Evolutionary conservation across 23 red algal genomes (phyloP), one percentile per base, ranked within the genome.

Genomic region (Gracilariopsis chorda): DNA sequence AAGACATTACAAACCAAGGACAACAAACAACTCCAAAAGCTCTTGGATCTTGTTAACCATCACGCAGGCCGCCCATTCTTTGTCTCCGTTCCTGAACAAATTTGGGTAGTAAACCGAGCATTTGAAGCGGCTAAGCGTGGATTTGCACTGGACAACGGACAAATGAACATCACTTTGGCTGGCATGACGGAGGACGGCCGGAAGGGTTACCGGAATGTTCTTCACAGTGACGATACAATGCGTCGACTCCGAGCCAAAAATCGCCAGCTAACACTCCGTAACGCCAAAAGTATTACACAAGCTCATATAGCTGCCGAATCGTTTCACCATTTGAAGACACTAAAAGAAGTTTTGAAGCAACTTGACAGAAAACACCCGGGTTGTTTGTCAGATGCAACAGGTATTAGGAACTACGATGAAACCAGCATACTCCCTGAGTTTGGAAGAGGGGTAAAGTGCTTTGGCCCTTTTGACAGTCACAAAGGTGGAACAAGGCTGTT

Each of bases 321-420:
- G 9, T 7, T 0, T 10, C 5, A 33, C 9, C 79, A 45, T 42
- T 19, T 65, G 3, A 41, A 65, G 6, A 40, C 79, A 0, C 40
- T 64, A 3, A 64, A 64, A 32, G 59, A 10, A 2, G 59, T 64
- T 32, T 13, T 64, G 1, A 33, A 7, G 25, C 25, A 65, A 39
- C 28, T 84, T 13, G 28, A 84, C 0, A 64, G 21, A 20, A 68
- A n/a, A 7, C 49, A 84, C 24, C 55, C 55, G 3, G 79, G 53
- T 12, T 64, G 61, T 35, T 36, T 84, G 7, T 21, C 10, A 9
- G 34, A 68, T 63, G 24, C 55, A 37, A 24, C 35, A 4, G 16
- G 51, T 16, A 36, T 62, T 6, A 64, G 48, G 79, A 84, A 63
- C 53, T 84, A 56, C 0, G 79, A 63, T 63, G 55, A 84, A 56